A percentile compares a stretch with the other conserved stretches of the same genome.
Conservation (phyloP, 495 filamentous ascomycete genomes). For the Neurospora sublineolata region DNA sequence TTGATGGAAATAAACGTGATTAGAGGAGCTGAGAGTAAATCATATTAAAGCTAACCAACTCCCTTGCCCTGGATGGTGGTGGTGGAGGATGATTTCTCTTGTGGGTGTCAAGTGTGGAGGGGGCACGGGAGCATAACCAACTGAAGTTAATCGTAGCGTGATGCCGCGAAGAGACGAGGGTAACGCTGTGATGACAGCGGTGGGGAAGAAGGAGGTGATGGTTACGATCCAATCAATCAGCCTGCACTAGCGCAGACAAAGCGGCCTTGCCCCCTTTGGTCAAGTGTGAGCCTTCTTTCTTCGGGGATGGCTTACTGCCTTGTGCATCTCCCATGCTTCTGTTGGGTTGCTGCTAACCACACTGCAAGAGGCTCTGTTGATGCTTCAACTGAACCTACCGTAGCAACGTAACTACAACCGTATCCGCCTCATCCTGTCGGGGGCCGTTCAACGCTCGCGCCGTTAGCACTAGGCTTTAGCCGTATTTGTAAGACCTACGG, state of each 20-base stretch:
- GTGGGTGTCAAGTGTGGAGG: background rate
- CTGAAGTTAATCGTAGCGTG: background rate
- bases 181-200: background rate
- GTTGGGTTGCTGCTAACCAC: background rate
- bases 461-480: background rate
- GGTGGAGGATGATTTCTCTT: background rate
- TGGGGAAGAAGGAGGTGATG: background rate
- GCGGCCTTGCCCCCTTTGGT: background rate
- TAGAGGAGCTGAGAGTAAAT: background rate
- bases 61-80: background rate
- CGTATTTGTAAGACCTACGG: background rate
- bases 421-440: background rate
- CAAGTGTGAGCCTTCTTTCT: background rate
- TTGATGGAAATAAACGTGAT: background rate
- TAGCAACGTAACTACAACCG: background rate
- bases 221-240: background rate
- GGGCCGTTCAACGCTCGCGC: background rate
- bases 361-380: background rate
- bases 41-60: background rate
- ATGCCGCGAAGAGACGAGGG: background rate
- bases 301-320: background rate
- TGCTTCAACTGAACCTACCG: background rate
- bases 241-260: background rate
- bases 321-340: background rate
- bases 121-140: background rate